A percentile compares a stretch with the other conserved stretches of the same genome.
These are phyloP conservation scores for Aspergillus sp. DNA, from an alignment of 2,329 filamentous ascomycete species.

Conservation along the genomic window DNA sequence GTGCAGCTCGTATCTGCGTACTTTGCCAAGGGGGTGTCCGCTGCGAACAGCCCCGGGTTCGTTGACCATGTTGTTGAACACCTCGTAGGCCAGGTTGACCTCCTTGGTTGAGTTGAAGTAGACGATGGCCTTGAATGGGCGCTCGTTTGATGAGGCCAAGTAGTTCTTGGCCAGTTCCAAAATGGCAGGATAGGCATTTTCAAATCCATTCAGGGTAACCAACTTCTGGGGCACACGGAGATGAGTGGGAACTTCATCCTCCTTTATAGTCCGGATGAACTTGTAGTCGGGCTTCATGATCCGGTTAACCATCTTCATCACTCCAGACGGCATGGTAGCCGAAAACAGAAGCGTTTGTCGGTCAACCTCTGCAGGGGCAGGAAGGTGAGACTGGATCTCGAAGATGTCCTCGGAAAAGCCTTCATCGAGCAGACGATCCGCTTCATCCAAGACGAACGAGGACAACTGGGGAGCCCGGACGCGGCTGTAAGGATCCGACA, in stretches of 20 bases:
- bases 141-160: conserved; percentile 43
- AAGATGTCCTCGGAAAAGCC: conserved; percentile 67
- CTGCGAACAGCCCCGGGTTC: conserved; percentile 31
- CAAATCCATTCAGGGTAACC: conserved; percentile 65
- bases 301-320: conserved; percentile 73
- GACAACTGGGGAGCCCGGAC: conserved; percentile 64
- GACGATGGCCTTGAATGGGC: conserved; percentile 92
- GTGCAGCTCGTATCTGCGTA: conserved; percentile 65
- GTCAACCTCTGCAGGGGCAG: conserved; percentile 60
- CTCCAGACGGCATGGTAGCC: conserved; percentile 82
- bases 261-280: conserved; percentile 83
- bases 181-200: conserved; percentile 74
- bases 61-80: conserved; percentile 55
- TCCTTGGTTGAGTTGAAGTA: conserved; percentile 81
- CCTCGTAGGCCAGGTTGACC: conserved; percentile 63
- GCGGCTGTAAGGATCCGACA: conserved; percentile 63
- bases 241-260: conserved; percentile 82
- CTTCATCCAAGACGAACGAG: conserved; percentile 63
- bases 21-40: conserved; percentile 31
- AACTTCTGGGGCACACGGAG: conserved; percentile 78
- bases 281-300: conserved; percentile 83
- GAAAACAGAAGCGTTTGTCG: conserved; percentile 95
- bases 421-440: conserved; percentile 67
- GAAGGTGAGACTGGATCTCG: conserved; percentile 62
- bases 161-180: conserved; percentile 72